phyloP scores from a whole-genome alignment of 176 grass and related monocot species.

The Triticum turgidum region DNA sequence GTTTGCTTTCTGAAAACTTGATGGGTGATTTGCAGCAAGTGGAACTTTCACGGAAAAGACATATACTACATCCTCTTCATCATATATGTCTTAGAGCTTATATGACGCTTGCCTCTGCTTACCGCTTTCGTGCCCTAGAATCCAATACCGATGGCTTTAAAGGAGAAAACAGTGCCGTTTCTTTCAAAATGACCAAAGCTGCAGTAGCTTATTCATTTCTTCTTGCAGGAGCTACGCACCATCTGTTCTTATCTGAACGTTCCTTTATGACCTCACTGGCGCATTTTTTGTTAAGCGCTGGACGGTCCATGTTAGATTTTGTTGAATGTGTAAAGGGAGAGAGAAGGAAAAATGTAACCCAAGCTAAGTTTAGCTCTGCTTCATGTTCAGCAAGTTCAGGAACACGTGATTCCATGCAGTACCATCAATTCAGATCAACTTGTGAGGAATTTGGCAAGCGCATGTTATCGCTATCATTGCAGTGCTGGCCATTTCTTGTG shows the following conservation, averaged over 20 bases:
- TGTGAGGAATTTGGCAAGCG: conserved; percentile 47
- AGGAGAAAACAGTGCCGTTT: conserved; percentile 16
- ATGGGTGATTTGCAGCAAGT: conserved; percentile 18
- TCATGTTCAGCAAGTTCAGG: conserved; percentile 30
- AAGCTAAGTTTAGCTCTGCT: conserved; percentile 24
- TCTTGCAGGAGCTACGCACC: conserved; percentile 54
- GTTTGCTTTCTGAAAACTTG: conserved; percentile 57
- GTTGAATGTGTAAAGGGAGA: conserved; percentile 34
- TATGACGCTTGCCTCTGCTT: conserved; percentile 79
- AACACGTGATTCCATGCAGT: conserved; percentile 18
- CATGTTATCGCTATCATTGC: conserved; percentile 45
- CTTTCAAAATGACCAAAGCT: conserved; percentile 55
- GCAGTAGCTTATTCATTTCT: conserved; percentile 72
- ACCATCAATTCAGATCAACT: conserved; percentile 51
- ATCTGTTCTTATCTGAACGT: conserved; percentile 67
- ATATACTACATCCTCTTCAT: conserved; percentile 68
- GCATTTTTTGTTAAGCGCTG: conserved; percentile 60
- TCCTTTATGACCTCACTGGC: conserved; percentile 61
- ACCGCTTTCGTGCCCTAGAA: conserved; percentile 44
- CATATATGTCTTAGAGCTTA: conserved; percentile 63
- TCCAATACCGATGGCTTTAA: conserved; percentile 12
- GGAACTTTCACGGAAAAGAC: conserved; percentile 31
- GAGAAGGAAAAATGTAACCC: background rate
- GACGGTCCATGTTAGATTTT: conserved; percentile 59
- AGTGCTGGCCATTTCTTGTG: conserved; percentile 68